Conservation (phyloP, 352 stramenopile genomes). For the Phytophthora pinifolia region DNA sequence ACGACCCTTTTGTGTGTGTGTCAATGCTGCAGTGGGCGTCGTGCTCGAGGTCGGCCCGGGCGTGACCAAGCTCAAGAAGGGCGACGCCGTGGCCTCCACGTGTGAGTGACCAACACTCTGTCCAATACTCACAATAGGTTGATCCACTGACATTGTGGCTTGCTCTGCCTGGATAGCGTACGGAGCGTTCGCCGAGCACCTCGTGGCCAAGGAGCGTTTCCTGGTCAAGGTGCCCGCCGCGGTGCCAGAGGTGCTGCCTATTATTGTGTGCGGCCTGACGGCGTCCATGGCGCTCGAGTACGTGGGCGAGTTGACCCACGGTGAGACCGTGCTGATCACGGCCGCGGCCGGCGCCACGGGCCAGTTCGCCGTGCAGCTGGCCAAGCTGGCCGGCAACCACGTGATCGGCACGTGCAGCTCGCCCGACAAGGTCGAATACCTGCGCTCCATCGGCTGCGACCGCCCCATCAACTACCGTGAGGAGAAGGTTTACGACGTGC, state of each 20-base stretch:
- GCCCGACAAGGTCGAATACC: conserved; percentile 82
- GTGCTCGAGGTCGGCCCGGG: conserved; percentile 43
- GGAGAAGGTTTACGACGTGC: conserved; percentile 51
- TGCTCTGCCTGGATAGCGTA: conserved; percentile 24
- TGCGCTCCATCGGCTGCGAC: conserved; percentile 65
- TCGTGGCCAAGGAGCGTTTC: conserved; percentile 33
- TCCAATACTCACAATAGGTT: neutral
- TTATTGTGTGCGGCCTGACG: conserved; percentile 51
- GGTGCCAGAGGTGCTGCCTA: conserved; percentile 33
- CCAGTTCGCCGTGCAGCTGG: conserved; percentile 85
- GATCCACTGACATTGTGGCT: neutral
- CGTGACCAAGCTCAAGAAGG: conserved; percentile 51
- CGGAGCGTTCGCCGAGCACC: conserved; percentile 55
- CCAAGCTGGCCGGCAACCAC: conserved; percentile 78
- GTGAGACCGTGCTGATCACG: conserved; percentile 65
- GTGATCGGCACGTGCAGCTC: conserved; percentile 84
- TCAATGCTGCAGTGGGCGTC: conserved; percentile 34
- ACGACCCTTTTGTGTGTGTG: conserved; percentile 3
- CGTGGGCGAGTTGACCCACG: conserved; percentile 55
- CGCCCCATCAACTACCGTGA: conserved; percentile 89
- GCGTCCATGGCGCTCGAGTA: conserved; percentile 54
- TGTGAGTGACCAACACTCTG: conserved; percentile 22
- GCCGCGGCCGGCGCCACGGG: conserved; percentile 73
- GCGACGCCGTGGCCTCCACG: conserved; percentile 44
- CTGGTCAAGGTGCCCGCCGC: conserved; percentile 39